Percentiles rank a stretch among this genome's conserved stretches.
Evolutionary conservation across 2,329 filamentous ascomycete genomes (phyloP).

Genomic region (Chalara sp.): DNA sequence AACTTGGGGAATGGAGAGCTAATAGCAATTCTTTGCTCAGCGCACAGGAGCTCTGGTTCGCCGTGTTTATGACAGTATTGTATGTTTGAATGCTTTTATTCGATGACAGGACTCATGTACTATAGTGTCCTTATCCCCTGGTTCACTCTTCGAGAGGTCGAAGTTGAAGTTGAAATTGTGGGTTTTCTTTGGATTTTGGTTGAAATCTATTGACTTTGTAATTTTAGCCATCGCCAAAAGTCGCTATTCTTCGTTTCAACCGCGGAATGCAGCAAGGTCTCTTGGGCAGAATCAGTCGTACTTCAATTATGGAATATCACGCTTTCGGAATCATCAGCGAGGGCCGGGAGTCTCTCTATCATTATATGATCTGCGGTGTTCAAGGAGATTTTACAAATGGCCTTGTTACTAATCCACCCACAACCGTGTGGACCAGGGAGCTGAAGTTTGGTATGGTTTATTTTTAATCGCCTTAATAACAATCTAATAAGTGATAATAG

Average conservation of each 20-base stretch:
- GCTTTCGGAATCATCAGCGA: slow-evolving; percentile 37
- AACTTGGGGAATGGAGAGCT: slow-evolving; percentile 27
- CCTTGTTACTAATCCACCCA: slow-evolving; percentile 33
- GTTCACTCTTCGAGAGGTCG: slow-evolving; percentile 33
- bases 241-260: slow-evolving; percentile 32
- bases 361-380: slow-evolving; percentile 38
- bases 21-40: slow-evolving; percentile 29
- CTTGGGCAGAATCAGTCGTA: slow-evolving; percentile 34
- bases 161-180: slow-evolving; percentile 34
- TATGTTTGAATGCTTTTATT: slow-evolving; percentile 13
- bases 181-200: slow-evolving; percentile 8
- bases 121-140: slow-evolving; percentile 33
- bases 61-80: slow-evolving; percentile 35
- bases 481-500: slow-evolving; percentile 13
- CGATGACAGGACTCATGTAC: slow-evolving; percentile 11
- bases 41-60: slow-evolving; percentile 35
- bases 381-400: slow-evolving; percentile 35
- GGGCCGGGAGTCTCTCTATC: slow-evolving; percentile 28
- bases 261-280: slow-evolving; percentile 37
- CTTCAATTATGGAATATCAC: slow-evolving; percentile 37
- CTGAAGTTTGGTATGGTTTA: slow-evolving; percentile 32
- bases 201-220: not conserved
- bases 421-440: slow-evolving; percentile 33
- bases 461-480: not conserved
- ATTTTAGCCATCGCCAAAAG: slow-evolving; percentile 32